These are phyloP conservation scores for Populus tremula DNA, from an alignment of 345 rosid species.

Conservation along the genomic window DNA sequence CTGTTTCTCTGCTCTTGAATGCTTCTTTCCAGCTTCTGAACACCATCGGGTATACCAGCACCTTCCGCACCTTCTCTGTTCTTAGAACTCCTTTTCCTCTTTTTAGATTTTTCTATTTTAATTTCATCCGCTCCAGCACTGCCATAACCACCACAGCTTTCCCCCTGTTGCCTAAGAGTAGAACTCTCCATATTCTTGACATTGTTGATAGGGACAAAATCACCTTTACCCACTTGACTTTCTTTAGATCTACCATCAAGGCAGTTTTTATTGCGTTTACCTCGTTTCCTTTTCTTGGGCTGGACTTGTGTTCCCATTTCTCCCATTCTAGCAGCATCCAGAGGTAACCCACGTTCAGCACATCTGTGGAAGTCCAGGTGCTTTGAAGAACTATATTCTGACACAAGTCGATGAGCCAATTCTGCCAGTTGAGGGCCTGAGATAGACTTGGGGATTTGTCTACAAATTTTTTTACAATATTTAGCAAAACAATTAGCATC, in stretches of 20 bases:
- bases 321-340: background rate
- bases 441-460: slow-evolving; percentile 7
- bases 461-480: background rate
- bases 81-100: background rate
- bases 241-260: background rate
- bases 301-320: background rate
- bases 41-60: no score
- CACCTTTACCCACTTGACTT: background rate
- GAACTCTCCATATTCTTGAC: background rate
- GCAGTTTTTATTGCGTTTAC: background rate
- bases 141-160: background rate
- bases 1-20: no score
- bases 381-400: background rate
- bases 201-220: background rate
- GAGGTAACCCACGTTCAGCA: background rate
- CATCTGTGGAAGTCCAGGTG: background rate
- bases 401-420: slow-evolving; percentile 13
- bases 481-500: background rate
- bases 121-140: background rate
- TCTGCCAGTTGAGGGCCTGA: slow-evolving; percentile 10
- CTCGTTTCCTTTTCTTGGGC: background rate
- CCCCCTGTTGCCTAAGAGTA: background rate
- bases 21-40: no score
- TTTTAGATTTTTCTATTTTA: background rate
- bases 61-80: no score